Evolutionary conservation across 331 rosid genomes (phyloP).

Genomic region (Quercus lobata): DNA sequence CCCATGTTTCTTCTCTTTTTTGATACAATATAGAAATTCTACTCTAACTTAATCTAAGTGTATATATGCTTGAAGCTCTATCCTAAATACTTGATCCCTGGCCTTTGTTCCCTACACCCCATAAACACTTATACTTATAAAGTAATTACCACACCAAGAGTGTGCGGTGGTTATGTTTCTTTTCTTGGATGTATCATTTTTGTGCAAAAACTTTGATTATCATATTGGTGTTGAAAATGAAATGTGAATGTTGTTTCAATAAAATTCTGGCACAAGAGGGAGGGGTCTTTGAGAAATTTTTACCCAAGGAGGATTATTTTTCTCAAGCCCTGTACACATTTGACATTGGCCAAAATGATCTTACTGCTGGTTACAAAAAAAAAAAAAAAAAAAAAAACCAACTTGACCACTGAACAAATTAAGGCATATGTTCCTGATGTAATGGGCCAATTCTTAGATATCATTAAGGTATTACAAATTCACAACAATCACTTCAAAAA

Average conservation of each 20-base stretch:
- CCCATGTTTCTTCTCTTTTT: too few species aligned
- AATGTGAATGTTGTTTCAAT: not conserved
- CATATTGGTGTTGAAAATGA: not conserved
- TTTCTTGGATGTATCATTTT: not conserved
- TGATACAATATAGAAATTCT: too few species aligned
- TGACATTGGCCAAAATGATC: constrained; percentile 80
- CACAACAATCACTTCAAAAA: too few species aligned
- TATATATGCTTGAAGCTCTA: fast-evolving
- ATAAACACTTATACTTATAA: too few species aligned
- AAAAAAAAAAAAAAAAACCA: not conserved
- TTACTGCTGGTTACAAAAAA: constrained; percentile 50
- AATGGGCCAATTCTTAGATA: constrained; percentile 35
- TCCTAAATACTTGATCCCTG: fast-evolving
- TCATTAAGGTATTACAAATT: constrained; percentile 30
- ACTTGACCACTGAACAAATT: constrained; percentile 51
- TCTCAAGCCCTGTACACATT: constrained; percentile 60
- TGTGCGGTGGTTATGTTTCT: not conserved
- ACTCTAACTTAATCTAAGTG: too few species aligned
- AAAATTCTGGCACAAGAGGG: constrained; percentile 33
- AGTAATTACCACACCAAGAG: fast-evolving
- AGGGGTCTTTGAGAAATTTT: constrained; percentile 31
- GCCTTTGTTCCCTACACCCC: fast-evolving
- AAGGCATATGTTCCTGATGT: constrained; percentile 64
- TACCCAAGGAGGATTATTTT: constrained; percentile 50
- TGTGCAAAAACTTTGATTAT: too few species aligned